phyloP scores from a whole-genome alignment of 345 rosid genomes.

The rapeseed (Brassica napus) region Da-Ae NC_063436.1:30515501-30516000 shows the following conservation, averaged over 20 bases:
- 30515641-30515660: slow-evolving; percentile 3
- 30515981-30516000: slow-evolving; percentile 32
- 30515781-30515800: slow-evolving; percentile 30
- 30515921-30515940: slow-evolving; percentile 52
- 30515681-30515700: neutral
- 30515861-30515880: slow-evolving; percentile 59
- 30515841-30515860: slow-evolving; percentile 58
- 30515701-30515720: slow-evolving; percentile 47
- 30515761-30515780: slow-evolving; percentile 39
- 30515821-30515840: slow-evolving; percentile 74
- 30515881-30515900: slow-evolving; percentile 62
- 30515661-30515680: slow-evolving; percentile 8
- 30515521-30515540: no score
- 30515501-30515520: no score
- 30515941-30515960: slow-evolving; percentile 49
- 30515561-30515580: neutral
- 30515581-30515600: slow-evolving; percentile 6
- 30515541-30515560: no score
- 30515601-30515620: slow-evolving; percentile 18
- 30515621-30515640: slow-evolving; percentile 7
- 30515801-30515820: slow-evolving; percentile 69
- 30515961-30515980: slow-evolving; percentile 6
- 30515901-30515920: slow-evolving; percentile 39
- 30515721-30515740: slow-evolving; percentile 52
- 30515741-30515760: slow-evolving; percentile 46